Evolutionary conservation across 805 yeast genomes (phyloP).

Genomic region (Brettanomyces nanus): DNA sequence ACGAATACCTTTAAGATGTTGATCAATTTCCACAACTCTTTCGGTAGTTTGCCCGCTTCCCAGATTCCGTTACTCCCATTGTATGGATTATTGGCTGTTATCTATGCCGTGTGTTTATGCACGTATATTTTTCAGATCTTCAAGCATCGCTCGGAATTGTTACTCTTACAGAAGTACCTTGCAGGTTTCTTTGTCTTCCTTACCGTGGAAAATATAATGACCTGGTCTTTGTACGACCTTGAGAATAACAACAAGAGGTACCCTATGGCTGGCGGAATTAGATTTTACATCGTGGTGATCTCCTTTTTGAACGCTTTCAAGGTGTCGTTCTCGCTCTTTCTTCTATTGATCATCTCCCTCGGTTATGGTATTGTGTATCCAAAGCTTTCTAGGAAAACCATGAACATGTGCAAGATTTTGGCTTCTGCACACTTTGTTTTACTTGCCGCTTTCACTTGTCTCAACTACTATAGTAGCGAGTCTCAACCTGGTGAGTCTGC

Average conservation of each 20-base stretch:
- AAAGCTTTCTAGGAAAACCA: constrained; percentile 62
- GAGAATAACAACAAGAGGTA: constrained; percentile 45
- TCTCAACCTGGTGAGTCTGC: constrained; percentile 26
- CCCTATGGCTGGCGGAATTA: constrained; percentile 38
- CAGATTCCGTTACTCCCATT: constrained; percentile 88
- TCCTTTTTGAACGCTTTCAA: constrained; percentile 75
- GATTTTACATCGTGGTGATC: constrained; percentile 67
- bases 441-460: constrained; percentile 42
- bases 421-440: constrained; percentile 49
- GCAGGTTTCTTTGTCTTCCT: constrained; percentile 78
- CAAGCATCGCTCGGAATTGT: constrained; percentile 76
- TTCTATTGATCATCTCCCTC: constrained; percentile 73
- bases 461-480: constrained; percentile 32
- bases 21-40: constrained; percentile 87
- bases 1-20: constrained; percentile 45
- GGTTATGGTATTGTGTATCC: constrained; percentile 96
- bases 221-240: constrained; percentile 88
- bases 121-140: constrained; percentile 79
- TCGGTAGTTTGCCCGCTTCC: constrained; percentile 80
- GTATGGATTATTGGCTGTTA: constrained; percentile 77
- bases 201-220: constrained; percentile 74
- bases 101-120: constrained; percentile 75
- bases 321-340: constrained; percentile 80
- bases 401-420: constrained; percentile 62
- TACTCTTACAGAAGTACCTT: constrained; percentile 86